These are phyloP conservation scores for Lactifluus hygrophoroides DNA, from an alignment of 768 basidiomycete species.

Conservation along the genomic window DNA sequence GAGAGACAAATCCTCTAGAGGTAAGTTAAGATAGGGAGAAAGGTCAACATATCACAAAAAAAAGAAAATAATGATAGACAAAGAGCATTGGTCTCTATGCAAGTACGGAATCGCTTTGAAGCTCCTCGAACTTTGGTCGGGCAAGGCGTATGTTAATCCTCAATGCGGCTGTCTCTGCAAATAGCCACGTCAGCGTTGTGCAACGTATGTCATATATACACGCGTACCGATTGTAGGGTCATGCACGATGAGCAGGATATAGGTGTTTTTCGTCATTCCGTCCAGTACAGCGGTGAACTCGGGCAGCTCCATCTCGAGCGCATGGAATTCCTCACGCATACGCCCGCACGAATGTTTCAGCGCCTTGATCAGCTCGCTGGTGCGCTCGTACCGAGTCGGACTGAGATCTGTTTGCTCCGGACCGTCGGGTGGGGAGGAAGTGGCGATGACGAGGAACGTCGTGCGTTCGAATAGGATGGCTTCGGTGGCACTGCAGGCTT, in stretches of 20 bases:
- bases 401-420: constrained; percentile 40
- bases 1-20: too few species aligned
- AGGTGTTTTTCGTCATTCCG: constrained; percentile 89
- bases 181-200: constrained; percentile 5
- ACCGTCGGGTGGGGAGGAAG: constrained; percentile 43
- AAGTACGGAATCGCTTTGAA: constrained; percentile 55
- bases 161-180: constrained; percentile 76
- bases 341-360: constrained; percentile 91
- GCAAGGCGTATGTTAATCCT: constrained; percentile 84
- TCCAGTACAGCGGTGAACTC: constrained; percentile 88
- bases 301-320: constrained; percentile 76
- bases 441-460: constrained; percentile 96
- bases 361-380: constrained; percentile 89
- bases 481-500: constrained; percentile 84
- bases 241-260: constrained; percentile 82
- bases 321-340: constrained; percentile 75
- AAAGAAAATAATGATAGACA: constrained; percentile 10
- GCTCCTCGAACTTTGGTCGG: constrained; percentile 79
- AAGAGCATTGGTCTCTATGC: background rate
- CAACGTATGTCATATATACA: background rate
- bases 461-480: constrained; percentile 95
- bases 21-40: background rate
- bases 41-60: constrained; percentile 5
- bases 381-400: constrained; percentile 73
- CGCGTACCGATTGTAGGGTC: constrained; percentile 76